phyloP scores from a whole-genome alignment of 495 filamentous ascomycete genomes.

The Neurospora sp. region DNA sequence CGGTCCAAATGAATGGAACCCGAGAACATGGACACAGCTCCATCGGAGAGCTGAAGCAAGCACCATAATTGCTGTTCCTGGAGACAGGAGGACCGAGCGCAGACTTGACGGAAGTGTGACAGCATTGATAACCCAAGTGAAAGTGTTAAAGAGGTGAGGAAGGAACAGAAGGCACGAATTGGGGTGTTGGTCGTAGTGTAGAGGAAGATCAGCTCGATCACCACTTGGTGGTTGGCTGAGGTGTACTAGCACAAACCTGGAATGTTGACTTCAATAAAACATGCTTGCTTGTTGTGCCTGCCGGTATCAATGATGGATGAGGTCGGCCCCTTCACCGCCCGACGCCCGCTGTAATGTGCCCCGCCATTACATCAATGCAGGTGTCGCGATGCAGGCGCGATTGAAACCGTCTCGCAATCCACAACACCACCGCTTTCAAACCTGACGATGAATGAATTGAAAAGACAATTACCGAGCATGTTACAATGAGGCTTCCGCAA shows the following conservation, averaged over 20 bases:
- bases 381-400: background rate
- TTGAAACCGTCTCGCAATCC: background rate
- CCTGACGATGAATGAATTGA: background rate
- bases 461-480: background rate
- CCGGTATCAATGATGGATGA: background rate
- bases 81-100: background rate
- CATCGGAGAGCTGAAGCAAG: background rate
- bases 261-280: background rate
- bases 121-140: background rate
- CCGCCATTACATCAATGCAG: conserved; percentile 14
- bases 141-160: background rate
- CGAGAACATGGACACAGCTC: background rate
- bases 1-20: background rate
- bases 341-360: background rate
- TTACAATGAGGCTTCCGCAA: no score
- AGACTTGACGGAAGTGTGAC: background rate
- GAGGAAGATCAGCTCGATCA: background rate
- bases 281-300: background rate
- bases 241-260: background rate
- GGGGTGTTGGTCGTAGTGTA: background rate
- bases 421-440: background rate
- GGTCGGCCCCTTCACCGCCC: background rate
- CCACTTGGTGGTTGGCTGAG: background rate
- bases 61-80: background rate
- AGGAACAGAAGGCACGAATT: background rate